Evolutionary conservation across 2,329 filamentous ascomycete species (phyloP), one percentile per base, ranked within the genome.

Genomic region (Magnaporthiopsis incrustans): DNA sequence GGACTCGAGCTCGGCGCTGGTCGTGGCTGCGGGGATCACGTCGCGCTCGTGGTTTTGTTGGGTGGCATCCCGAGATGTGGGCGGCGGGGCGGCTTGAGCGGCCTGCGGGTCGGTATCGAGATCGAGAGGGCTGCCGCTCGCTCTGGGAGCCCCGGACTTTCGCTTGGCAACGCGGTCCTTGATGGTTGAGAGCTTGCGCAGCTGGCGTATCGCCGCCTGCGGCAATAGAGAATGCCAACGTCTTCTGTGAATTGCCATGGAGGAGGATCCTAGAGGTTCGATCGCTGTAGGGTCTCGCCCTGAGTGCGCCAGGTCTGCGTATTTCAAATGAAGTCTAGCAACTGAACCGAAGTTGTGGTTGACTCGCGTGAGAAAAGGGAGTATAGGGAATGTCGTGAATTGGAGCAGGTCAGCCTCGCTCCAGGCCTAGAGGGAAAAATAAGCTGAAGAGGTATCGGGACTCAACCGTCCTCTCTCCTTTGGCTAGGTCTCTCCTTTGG

Each of bases 1-100:
- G 30, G 57, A 30, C 57, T 63, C 62, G 62, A 63, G 62, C 27
- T 63, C 62, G 26, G 12, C 57, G 62, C 62, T 57, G 53, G 56
- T 63, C 30, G 25, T 12, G 3, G 18, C 27, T n/a, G n/a, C 27
- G 22, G 44, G 18, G 27, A 27, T 12, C 26, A 25, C 22, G 4
- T 53, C 18, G 33, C 33, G 12, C 10, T 35, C 33, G 2, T 38
- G 14, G 7, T 8, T 25, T 4, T 58, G 26, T 25, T 26, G 25
- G 26, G 57, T 58, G 26, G 26, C 57, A 27, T 30, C 25, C 26
- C 1, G 26, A 30, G 57, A 5, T 2, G 57, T 18, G 18, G 57
- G 57, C 44, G 44, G 44, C 22, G 44, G 44, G 44, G n/a, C 44
- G 44, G 44, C 44, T 3, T 8, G 44, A 22, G 18, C 44, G 14